Conservation (phyloP, 164 flowering plant genomes). For the Tinospora cordifolia region DNA sequence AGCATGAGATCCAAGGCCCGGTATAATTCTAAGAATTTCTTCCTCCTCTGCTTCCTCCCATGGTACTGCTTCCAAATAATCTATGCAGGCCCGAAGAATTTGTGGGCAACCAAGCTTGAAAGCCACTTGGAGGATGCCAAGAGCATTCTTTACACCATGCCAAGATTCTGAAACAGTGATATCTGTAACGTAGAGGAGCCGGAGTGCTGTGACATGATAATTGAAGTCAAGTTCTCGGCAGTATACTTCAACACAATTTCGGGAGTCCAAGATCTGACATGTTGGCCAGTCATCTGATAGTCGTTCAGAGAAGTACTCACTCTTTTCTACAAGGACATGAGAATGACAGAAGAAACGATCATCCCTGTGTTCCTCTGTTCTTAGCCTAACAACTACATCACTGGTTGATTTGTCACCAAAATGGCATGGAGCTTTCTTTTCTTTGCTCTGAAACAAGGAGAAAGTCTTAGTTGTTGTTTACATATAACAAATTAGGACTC, state of each 20-base stretch:
- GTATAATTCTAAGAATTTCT: constrained; percentile 63
- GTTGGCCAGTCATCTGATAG: constrained; percentile 95
- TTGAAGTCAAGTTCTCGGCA: constrained; percentile 70
- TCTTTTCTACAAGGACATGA: constrained; percentile 41
- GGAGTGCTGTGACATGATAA: constrained; percentile 54
- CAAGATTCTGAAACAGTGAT: constrained; percentile 34
- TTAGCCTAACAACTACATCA: constrained; percentile 80
- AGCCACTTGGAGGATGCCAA: constrained; percentile 71
- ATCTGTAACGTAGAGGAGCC: constrained; percentile 53
- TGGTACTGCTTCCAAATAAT: constrained; percentile 91
- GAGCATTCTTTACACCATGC: constrained; percentile 64
- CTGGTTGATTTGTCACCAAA: constrained; percentile 72
- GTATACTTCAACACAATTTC: constrained; percentile 79
- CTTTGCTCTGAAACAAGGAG: constrained; percentile 12
- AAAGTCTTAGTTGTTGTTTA: not conserved
- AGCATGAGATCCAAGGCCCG: constrained; percentile 56
- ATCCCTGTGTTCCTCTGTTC: constrained; percentile 79
- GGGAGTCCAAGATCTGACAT: constrained; percentile 82
- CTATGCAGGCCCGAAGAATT: constrained; percentile 53
- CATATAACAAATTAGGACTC: not conserved
- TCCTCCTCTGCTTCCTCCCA: constrained; percentile 99
- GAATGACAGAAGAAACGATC: constrained; percentile 83
- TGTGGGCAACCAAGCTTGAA: constrained; percentile 54
- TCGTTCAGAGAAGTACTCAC: constrained; percentile 85
- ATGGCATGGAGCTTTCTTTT: constrained; percentile 17